Base-by-base conservation (phyloP, 805 yeast genomes). In the Wickerhamomyces sydowiorum region DNA sequence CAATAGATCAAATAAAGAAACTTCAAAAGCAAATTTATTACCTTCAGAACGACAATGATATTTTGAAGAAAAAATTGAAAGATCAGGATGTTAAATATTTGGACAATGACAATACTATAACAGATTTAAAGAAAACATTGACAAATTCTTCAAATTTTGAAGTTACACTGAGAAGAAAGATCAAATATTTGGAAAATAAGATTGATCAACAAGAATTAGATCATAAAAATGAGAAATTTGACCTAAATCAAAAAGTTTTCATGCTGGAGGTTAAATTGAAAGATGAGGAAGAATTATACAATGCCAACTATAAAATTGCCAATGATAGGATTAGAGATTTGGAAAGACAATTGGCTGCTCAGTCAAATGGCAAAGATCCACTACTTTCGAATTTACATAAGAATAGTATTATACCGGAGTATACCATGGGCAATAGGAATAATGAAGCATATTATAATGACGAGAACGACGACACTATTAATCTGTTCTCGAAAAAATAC, bases 141-240 rank as follows among this genome's bases (percentile, higher is more conserved):
- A 45, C 41, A 13, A 36, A 39, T 34, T 44, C 41, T 13, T 35
- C 46, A 22, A 42, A 46, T 28, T 44, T 51, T 45, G 48, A 52
- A 39, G 41, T 40, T 3, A 45, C 54, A 29, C 28, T 48, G 43
- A 27, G 50, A 46, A 30, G 50, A 21, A 49, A 52, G 19, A 44
- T 55, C 33, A 45, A 43, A 12, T 49, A 45, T n/a, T 40, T 61
- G 7, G 63, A 62, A 37, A 50, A 54, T 13, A 60, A 57, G 40
- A 20, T 61, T 14, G 53, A 53, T 8, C 47, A 51, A 8, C 48
- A 50, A 15, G 37, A 48, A 45, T 15, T 47, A 38, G n/a, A 46
- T 30, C 23, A 52, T 27, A 66, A 61, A 36, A 52, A 53, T 31
- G 50, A 52, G 19, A 61, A 59, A n/a, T 59, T 61, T 41, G 52